A percentile compares a stretch with the other conserved stretches of the same genome.
Conservation (phyloP, 805 yeast genomes). For the Ogataea polymorpha region DNA sequence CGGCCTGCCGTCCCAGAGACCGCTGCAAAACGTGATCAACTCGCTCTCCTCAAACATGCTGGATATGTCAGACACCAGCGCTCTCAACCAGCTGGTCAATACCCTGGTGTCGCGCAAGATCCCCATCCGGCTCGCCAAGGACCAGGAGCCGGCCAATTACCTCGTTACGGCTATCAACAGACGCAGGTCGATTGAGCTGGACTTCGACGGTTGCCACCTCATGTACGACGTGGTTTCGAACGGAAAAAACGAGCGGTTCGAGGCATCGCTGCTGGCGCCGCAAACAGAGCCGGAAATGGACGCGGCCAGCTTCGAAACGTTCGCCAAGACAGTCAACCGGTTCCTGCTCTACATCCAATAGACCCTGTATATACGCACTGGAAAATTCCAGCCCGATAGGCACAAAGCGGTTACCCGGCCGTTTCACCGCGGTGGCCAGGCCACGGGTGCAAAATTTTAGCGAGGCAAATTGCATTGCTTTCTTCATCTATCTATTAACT, state of each 20-base stretch:
- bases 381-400: background rate
- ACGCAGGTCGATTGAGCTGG: conserved; percentile 29
- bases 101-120: conserved; percentile 17
- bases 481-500: background rate
- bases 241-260: conserved; percentile 24
- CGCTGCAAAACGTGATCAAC: conserved; percentile 21
- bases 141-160: conserved; percentile 14
- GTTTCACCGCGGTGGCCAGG: background rate
- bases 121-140: conserved; percentile 11
- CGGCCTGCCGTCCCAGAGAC: conserved; percentile 18
- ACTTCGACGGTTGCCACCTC: conserved; percentile 24
- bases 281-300: conserved; percentile 6
- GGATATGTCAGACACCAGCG: conserved; percentile 19
- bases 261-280: conserved; percentile 26
- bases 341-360: conserved; percentile 14
- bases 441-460: conserved; percentile 10
- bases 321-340: conserved; percentile 6
- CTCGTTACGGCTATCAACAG: conserved; percentile 22
- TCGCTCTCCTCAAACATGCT: conserved; percentile 21
- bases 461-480: conserved; percentile 9
- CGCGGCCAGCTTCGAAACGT: conserved; percentile 11
- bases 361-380: background rate
- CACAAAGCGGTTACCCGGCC: conserved; percentile 7
- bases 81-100: conserved; percentile 17
- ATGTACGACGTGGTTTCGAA: conserved; percentile 28